Evolutionary conservation across 371 early-diverging fungal species (phyloP), one percentile per base, ranked within the genome.

Genomic region (Rhizopus microsporus): DNA sequence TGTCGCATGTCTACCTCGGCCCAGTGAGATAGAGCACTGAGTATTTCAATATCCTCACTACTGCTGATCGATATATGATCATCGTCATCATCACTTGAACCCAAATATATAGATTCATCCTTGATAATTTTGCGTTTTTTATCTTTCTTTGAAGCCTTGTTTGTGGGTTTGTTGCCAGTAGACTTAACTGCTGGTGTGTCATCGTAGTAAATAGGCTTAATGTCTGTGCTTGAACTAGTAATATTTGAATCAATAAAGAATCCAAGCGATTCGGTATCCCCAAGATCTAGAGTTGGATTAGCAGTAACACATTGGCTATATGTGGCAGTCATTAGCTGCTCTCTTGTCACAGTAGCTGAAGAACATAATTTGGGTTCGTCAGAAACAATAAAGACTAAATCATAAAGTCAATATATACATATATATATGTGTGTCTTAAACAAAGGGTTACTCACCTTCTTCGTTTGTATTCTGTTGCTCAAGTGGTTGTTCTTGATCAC

Each of bases 11-110:
- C 52, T 13, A 37, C 37, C 1, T 37, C 37, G 13, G 42, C 57
- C 66, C 61, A 66, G 45, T 60, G 61, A 3, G 48, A 34, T 31
- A 65, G 16, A 7, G 57, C 49, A 4, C 46, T 16, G 1, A 66
- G 12, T 8, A 57, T 44, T n/a, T 45, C 50, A 9, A 66, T 40
- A 47, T 66, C 58, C 17, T 66, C 58, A 35, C 56, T 59, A 16
- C 66, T 66, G 31, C 66, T 66, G 15, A 66, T 51, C 2, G 66
- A 66, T 13, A 12, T n/a, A 23, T 1, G n/a, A 40, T 59, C 53
- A 31, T 58, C 51, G 2, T 60, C 65, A 32, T 65, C 54, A 10
- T 58, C 63, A 0, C 16, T 42, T 17, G 51, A 48, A 17, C 51
- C 51, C 6, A 66, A 44, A 54, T 50, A 46, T n/a, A 65, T 29